Conservation (phyloP, 495 filamentous ascomycete species). For the Hyphodiscus hymeniophilus region DNA sequence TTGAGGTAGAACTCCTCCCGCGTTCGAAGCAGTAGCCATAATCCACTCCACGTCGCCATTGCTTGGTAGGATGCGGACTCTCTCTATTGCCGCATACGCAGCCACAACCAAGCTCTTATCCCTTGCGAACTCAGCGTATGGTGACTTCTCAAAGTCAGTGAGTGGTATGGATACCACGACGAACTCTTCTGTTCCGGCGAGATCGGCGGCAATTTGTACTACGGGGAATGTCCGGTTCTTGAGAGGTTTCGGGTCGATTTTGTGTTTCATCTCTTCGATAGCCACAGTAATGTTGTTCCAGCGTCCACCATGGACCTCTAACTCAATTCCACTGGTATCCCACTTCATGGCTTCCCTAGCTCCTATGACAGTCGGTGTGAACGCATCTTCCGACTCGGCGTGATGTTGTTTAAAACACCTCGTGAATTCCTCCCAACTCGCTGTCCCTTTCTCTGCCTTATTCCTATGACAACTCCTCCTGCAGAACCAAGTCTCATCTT, state of each 20-base stretch:
- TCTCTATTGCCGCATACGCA: constrained; percentile 55
- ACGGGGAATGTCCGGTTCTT: constrained; percentile 49
- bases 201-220: constrained; percentile 33
- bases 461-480: constrained; percentile 57
- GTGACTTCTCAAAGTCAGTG: constrained; percentile 25
- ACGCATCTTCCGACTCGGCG: constrained; percentile 58
- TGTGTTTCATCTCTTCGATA: constrained; percentile 41
- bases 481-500: constrained; percentile 59
- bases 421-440: constrained; percentile 58
- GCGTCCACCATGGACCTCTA: constrained; percentile 25
- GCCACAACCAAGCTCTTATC: constrained; percentile 41
- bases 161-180: constrained; percentile 49
- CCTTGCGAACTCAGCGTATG: constrained; percentile 25
- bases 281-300: constrained; percentile 45
- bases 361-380: constrained; percentile 60
- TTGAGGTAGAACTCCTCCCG: constrained; percentile 54
- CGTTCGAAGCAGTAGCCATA: constrained; percentile 65
- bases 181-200: constrained; percentile 32
- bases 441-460: constrained; percentile 43
- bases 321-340: constrained; percentile 34
- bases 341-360: constrained; percentile 45
- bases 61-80: constrained; percentile 32
- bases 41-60: constrained; percentile 50
- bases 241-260: constrained; percentile 38
- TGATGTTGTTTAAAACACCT: constrained; percentile 51